Base-by-base conservation (phyloP, 1,284 basidiomycete genomes). In the Ceratobasidium sp. region DNA sequence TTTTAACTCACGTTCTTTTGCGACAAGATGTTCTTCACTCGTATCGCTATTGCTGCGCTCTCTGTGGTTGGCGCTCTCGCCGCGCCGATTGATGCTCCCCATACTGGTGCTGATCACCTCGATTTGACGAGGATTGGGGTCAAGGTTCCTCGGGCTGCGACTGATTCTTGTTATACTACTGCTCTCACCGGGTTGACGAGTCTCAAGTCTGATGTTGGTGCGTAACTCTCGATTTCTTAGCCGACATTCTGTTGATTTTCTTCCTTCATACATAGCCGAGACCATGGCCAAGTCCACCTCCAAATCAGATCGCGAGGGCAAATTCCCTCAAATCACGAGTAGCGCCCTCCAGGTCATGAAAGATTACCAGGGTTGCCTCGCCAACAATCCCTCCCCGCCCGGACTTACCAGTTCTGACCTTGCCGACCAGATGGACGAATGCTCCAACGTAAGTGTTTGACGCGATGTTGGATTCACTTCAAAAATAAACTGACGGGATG, bases 21-120 rank as follows among this genome's bases (percentile, higher is more conserved):
- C n/a, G n/a, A n/a, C n/a, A 56, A 27, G n/a, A 60, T 60, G 57
- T n/a, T 60, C 4, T 60, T 60, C 57, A 36, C 57, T 60, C 57
- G 57, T n/a, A 9, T 60, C 44, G 11, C 44, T 41, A 17, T 60
- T 36, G 57, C 36, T 33, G 57, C 57, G n/a, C 9, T 60, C 57
- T 33, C 57, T 3, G 29, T 60, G 2, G 57, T 60, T 4, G 27
- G 29, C 36, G 57, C 44, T n/a, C 14, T 33, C n/a, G 57, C 57
- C 2, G 44, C 9, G 11, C 57, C 57, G 2, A 11, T 44, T 19
- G n/a, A n/a, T n/a, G n/a, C n/a, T n/a, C n/a, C n/a, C n/a, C n/a
- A n/a, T n/a, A n/a, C n/a, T n/a, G n/a, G n/a, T n/a, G n/a, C n/a
- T n/a, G 2, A 11, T 24, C 9, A 44, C 36, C 7, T 22, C 22